These are phyloP conservation scores for Bipolaris cookei DNA, from an alignment of 2,329 filamentous ascomycete species.

Conservation along the genomic window DNA sequence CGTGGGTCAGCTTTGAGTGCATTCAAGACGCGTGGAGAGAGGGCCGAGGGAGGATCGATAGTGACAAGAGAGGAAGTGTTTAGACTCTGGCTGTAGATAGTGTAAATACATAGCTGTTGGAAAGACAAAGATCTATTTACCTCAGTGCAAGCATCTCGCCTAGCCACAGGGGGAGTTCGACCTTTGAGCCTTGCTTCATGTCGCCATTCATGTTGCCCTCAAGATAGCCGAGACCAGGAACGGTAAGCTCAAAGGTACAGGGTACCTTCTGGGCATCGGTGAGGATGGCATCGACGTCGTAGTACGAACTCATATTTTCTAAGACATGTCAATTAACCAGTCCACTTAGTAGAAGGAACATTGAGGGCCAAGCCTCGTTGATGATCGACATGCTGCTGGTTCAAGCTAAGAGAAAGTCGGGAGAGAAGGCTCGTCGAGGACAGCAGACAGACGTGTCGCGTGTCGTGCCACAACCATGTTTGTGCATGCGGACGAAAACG, in stretches of 20 bases:
- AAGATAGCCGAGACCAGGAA: conserved; percentile 85
- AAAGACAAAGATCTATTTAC: conserved; percentile 38
- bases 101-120: conserved; percentile 12
- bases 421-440: conserved; percentile 8
- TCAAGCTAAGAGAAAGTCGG: neutral
- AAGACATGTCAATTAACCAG: neutral
- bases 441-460: conserved; percentile 31
- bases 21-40: conserved; percentile 81
- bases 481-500: conserved; percentile 25
- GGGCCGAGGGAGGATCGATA: conserved; percentile 78
- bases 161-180: conserved; percentile 90
- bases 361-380: neutral
- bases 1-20: conserved; percentile 90
- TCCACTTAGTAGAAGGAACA: neutral
- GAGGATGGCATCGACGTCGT: conserved; percentile 82
- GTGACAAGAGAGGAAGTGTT: conserved; percentile 60
- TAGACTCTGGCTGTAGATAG: conserved; percentile 35
- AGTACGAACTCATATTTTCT: conserved; percentile 67
- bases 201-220: conserved; percentile 77
- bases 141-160: conserved; percentile 88
- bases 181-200: conserved; percentile 79
- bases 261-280: conserved; percentile 95
- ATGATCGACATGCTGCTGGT: neutral
- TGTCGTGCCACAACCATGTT: conserved; percentile 31
- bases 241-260: conserved; percentile 90